Conservation (phyloP, 2,329 filamentous ascomycete genomes). For the Exophiala oligosperma region DNA sequence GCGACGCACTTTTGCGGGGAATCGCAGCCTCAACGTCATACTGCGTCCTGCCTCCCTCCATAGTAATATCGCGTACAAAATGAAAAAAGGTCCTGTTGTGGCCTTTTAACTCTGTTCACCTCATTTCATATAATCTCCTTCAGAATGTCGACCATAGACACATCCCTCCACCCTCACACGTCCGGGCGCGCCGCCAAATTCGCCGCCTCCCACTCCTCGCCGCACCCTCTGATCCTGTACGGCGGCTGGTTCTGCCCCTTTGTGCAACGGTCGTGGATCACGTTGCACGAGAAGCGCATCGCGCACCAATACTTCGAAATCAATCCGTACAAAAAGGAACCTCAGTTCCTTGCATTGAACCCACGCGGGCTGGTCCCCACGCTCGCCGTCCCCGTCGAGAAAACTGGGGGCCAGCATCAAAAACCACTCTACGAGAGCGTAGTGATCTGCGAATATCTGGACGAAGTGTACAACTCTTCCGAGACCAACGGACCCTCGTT, state of each 20-base stretch:
- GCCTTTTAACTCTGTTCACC: neutral
- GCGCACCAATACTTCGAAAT: slow-evolving; percentile 77
- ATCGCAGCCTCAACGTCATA: no score
- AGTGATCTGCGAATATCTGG: slow-evolving; percentile 73
- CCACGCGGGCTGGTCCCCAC: slow-evolving; percentile 76
- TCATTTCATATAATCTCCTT: no score
- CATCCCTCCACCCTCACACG: slow-evolving; percentile 46
- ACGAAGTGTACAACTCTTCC: slow-evolving; percentile 63
- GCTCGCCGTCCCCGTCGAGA: slow-evolving; percentile 43
- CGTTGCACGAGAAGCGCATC: slow-evolving; percentile 70
- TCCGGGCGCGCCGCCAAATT: slow-evolving; percentile 44
- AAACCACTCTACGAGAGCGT: slow-evolving; percentile 68
- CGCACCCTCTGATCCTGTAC: slow-evolving; percentile 60
- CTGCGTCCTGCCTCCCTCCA: no score
- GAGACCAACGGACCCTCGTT: slow-evolving; percentile 49
- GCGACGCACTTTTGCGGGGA: no score
- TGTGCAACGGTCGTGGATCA: slow-evolving; percentile 72
- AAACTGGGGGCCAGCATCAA: slow-evolving; percentile 39
- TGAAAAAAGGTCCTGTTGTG: no score
- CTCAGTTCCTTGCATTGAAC: slow-evolving; percentile 69
- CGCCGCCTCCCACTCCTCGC: slow-evolving; percentile 35
- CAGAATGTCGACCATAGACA: slow-evolving; percentile 41
- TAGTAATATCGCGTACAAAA: no score
- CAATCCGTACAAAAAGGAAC: slow-evolving; percentile 74
- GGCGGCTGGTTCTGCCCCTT: slow-evolving; percentile 70